Evolutionary conservation across 2,329 filamentous ascomycete species (phyloP), one percentile per base, ranked within the genome.

Genomic region (Botryotinia narcissicola): DNA sequence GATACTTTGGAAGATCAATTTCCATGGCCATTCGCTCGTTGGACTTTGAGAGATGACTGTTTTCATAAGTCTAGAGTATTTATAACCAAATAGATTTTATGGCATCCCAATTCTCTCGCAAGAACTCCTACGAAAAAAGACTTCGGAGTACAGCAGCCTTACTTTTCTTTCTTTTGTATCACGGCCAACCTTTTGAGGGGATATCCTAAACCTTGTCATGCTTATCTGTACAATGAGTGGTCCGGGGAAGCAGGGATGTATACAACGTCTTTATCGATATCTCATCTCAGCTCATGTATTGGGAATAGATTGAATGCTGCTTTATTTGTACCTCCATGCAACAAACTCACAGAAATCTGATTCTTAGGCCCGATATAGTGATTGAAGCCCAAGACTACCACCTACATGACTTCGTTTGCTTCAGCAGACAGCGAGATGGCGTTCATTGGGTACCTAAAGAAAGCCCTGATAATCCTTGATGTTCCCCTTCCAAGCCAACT

Each of bases 241-340:
- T 72, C 48, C 70, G 62, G 70, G 70, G 70, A 68, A 72, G n/a
- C 70, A 67, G 44, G 62, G 70, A 57, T 68, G 48, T n/a, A 46
- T 60, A 67, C n/a, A 54, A 48, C 46, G 32, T 37, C 35, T 59
- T n/a, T 57, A 35, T 67, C 37, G 48, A 72, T 60, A 72, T 57
- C 35, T 57, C 16, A 54, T 54, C 48, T n/a, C 48, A 54, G 48
- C 48, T n/a, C 48, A 18, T 68, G 25, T 48, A 44, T 71, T 37
- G 14, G 60, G 60, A 40, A 54, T 54, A 57, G 46, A 29, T 42
- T n/a, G 37, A 54, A 42, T 60, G 70, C 61, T 72, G 61, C 61
- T 72, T 67, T 72, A 67, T 42, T 25, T 20, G n/a, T n/a, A n/a
- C 16, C 46, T 64, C 46, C 12, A 44, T 35, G 37, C 59, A 35